Percentiles rank a stretch among this genome's conserved stretches.
These are phyloP conservation scores for Cladorrhinum samala DNA, from an alignment of 495 filamentous ascomycete genomes.

Conservation along the genomic window DNA sequence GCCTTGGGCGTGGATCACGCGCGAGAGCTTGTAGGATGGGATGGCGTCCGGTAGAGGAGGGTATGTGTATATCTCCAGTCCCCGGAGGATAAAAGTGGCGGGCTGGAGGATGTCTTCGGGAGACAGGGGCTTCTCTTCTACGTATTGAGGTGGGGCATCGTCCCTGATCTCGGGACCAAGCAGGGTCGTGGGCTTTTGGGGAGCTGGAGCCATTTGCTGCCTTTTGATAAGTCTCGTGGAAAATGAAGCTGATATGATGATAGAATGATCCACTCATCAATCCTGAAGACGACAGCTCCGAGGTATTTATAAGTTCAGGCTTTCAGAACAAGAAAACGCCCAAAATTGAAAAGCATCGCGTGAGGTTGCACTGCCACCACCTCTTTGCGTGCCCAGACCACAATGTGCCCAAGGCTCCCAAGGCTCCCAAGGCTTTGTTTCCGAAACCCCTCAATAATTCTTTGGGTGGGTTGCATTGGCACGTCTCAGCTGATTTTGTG, in stretches of 20 bases:
- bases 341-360: no score
- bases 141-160: background rate
- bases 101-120: slow-evolving; percentile 28
- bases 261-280: background rate
- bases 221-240: background rate
- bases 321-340: no score
- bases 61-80: slow-evolving; percentile 20
- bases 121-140: background rate
- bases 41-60: slow-evolving; percentile 8
- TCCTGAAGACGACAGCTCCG: no score
- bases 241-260: background rate
- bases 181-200: background rate
- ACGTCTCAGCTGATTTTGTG: no score
- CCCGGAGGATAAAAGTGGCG: slow-evolving; percentile 19
- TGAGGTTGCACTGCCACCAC: no score
- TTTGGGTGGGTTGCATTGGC: no score
- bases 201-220: background rate
- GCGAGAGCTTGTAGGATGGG: slow-evolving; percentile 27
- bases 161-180: background rate
- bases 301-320: no score
- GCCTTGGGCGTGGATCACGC: slow-evolving; percentile 20
- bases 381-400: no score
- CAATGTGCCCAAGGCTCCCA: no score
- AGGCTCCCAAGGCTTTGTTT: no score
- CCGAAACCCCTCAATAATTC: no score